Evolutionary conservation across 2,329 filamentous ascomycete species (phyloP).

Genomic region (Calonectria pauciramosa): DNA sequence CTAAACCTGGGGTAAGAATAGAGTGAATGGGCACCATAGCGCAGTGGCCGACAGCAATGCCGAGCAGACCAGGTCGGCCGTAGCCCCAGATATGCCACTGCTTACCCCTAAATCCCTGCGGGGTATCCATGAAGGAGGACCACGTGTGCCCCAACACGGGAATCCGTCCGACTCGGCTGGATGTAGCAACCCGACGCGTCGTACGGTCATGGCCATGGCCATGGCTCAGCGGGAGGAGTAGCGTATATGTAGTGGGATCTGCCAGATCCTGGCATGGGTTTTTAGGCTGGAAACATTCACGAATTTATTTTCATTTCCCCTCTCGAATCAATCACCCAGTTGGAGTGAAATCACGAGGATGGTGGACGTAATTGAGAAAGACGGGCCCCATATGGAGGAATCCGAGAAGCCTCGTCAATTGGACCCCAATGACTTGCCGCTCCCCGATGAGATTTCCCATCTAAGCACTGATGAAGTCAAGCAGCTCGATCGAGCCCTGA

Average conservation of each 20-base stretch:
- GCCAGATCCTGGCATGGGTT: not conserved
- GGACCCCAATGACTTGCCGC: slow-evolving; percentile 15
- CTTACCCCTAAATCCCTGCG: not conserved
- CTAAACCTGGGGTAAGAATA: slow-evolving; percentile 19
- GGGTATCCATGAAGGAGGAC: not conserved
- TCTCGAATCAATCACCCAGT: not conserved
- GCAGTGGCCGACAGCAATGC: not conserved
- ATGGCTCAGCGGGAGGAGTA: not conserved
- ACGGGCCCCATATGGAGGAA: slow-evolving; percentile 14
- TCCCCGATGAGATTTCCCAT: slow-evolving; percentile 13
- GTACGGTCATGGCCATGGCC: not conserved
- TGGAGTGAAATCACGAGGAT: not conserved
- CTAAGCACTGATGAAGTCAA: slow-evolving; percentile 11
- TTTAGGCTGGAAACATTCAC: not conserved
- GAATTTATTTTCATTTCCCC: not conserved
- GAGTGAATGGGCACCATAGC: not conserved
- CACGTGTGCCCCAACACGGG: slow-evolving; percentile 9
- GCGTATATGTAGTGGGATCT: slow-evolving; percentile 5
- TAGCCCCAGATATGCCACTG: slow-evolving; percentile 1
- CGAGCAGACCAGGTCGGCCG: slow-evolving; percentile 8
- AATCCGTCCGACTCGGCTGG: slow-evolving; percentile 17
- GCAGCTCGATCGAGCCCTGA: slow-evolving; percentile 9
- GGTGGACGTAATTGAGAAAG: slow-evolving; percentile 11
- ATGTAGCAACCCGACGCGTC: not conserved
- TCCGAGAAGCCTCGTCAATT: slow-evolving; percentile 23